Conservation (phyloP, 1,284 basidiomycete genomes). For the Paramarasmius palmivorus region DNA sequence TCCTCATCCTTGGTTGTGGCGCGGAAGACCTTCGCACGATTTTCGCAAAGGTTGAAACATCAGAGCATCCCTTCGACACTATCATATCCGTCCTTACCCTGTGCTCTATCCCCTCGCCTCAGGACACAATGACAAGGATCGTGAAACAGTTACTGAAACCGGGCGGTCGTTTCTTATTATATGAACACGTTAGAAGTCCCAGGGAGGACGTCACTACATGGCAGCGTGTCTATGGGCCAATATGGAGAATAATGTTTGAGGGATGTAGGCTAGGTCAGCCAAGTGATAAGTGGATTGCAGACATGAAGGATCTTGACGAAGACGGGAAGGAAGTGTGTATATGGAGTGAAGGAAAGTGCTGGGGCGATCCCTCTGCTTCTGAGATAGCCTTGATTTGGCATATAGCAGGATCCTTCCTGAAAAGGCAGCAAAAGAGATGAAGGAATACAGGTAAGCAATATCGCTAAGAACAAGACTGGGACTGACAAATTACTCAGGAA, state of each 20-base stretch:
- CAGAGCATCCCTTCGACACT: constrained; percentile 36
- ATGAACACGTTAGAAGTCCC: constrained; percentile 48
- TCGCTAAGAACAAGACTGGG: too few relatives aligned
- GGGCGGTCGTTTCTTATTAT: constrained; percentile 47
- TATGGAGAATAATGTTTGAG: constrained; percentile 58
- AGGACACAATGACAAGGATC: constrained; percentile 33
- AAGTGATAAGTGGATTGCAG: constrained; percentile 51
- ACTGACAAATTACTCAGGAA: too few relatives aligned
- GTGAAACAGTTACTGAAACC: constrained; percentile 39
- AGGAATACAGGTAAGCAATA: too few relatives aligned
- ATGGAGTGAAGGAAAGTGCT: constrained; percentile 44
- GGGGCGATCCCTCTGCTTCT: constrained; percentile 44
- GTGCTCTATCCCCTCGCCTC: constrained; percentile 45
- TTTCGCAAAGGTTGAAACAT: constrained; percentile 30
- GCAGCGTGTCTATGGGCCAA: constrained; percentile 68
- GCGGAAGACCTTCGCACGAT: constrained; percentile 44
- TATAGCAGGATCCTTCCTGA: constrained; percentile 52
- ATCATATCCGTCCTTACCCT: constrained; percentile 46
- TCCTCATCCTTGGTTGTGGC: constrained; percentile 41
- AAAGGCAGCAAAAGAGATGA: constrained; percentile 23
- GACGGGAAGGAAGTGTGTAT: constrained; percentile 23
- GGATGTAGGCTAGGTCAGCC: constrained; percentile 64
- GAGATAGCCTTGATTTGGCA: constrained; percentile 60
- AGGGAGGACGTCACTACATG: constrained; percentile 45
- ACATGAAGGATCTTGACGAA: constrained; percentile 29